Evolutionary conservation across 179 eudicot species (phyloP).

Genomic region (Spinacia oleracea): DNA sequence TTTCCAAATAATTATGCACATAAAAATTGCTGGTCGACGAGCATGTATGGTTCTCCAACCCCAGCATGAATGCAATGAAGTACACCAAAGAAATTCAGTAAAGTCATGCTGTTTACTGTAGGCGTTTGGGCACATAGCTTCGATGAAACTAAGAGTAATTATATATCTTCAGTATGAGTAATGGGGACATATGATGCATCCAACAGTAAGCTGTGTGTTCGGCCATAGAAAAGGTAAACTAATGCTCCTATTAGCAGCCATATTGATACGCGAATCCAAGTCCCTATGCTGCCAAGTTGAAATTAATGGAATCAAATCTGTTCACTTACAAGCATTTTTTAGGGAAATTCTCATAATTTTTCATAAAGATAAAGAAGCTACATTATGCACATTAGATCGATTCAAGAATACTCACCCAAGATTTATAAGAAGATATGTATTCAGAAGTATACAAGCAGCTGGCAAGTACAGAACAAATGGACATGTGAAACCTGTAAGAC

Average conservation of each 20-base stretch:
- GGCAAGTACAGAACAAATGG: constrained; percentile 74
- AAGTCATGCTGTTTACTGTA: neutral
- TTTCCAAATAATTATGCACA: neutral
- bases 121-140: no score
- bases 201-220: constrained; percentile 52
- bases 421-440: constrained; percentile 66
- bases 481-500: constrained; percentile 62
- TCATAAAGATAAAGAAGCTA: neutral
- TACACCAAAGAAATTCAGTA: neutral
- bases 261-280: constrained; percentile 69
- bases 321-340: neutral
- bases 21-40: neutral
- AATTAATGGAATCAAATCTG: neutral
- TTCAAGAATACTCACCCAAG: constrained; percentile 56
- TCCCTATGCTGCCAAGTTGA: constrained; percentile 41
- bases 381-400: neutral
- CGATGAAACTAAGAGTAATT: constrained; percentile 8
- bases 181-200: constrained; percentile 35
- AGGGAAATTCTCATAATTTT: neutral
- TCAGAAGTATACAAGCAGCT: constrained; percentile 56
- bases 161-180: constrained; percentile 28
- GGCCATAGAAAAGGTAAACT: constrained; percentile 56
- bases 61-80: neutral
- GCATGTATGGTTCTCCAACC: neutral
- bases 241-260: constrained; percentile 62